Conservation (phyloP, 345 rosid species). For the Erucastrum elatum region DNA sequence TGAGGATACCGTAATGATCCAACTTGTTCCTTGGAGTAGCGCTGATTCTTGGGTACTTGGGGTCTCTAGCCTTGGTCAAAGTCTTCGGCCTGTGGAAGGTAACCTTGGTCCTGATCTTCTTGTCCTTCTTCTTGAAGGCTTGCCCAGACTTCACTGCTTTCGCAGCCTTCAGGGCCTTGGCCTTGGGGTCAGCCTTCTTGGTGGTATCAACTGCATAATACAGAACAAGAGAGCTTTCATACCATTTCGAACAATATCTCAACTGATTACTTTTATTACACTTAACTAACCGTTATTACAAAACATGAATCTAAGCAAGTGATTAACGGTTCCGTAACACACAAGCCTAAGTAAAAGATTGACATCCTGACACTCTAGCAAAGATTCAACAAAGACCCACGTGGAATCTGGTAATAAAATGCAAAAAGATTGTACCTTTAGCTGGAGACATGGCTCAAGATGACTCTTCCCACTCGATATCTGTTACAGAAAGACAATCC, state of each 20-base stretch:
- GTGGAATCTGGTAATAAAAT: not conserved
- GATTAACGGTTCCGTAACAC: not conserved
- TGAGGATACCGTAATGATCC: constrained; percentile 85
- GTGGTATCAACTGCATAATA: constrained; percentile 46
- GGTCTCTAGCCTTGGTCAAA: constrained; percentile 71
- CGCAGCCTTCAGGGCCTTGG: constrained; percentile 85
- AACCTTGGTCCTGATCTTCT: constrained; percentile 83
- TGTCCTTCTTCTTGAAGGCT: constrained; percentile 72
- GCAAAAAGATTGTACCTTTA: constrained; percentile 33
- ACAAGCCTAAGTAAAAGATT: not conserved
- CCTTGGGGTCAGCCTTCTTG: constrained; percentile 78
- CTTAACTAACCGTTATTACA: too few relatives aligned
- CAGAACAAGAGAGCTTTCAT: not conserved
- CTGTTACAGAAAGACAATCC: not conserved
- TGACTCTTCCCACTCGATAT: constrained; percentile 26
- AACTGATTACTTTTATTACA: not conserved
- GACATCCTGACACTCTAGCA: not conserved
- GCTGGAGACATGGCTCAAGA: constrained; percentile 39
- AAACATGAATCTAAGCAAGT: too few relatives aligned
- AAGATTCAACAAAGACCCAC: not conserved
- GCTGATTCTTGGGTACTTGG: constrained; percentile 79
- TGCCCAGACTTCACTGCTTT: constrained; percentile 86
- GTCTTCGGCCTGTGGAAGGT: constrained; percentile 95
- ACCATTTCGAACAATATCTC: not conserved
- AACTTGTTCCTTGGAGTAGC: constrained; percentile 92